Evolutionary conservation across 345 rosid genomes (phyloP), one percentile per base, ranked within the genome.

Genomic region (Salix arbutifolia): DNA sequence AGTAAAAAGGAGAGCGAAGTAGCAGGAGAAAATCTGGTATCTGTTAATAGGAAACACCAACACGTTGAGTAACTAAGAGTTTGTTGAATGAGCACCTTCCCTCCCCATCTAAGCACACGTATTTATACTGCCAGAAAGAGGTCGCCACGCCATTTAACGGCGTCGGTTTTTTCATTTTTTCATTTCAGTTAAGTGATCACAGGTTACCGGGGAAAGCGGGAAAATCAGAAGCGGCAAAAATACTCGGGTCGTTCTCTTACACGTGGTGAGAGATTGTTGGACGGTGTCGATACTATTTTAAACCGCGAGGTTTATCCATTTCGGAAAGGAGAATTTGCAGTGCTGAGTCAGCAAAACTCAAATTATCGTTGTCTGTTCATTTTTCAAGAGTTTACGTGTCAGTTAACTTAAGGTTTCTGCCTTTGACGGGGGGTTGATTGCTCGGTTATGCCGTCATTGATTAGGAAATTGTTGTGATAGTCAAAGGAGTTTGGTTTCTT

Each of bases 81-180:
- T 35, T 28, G 56, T 53, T 28, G 79, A 77, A 72, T 37, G 35
- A 28, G 69, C 19, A 14, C 8, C 65, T 72, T 30, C 18, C 19
- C 13, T 37, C 30, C 14, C 1, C 46, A 2, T 38, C 65, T 1
- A 35, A 44, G 25, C 65, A 73, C 79, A 26, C 84, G 69, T 76
- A 82, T 80, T 82, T 84, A 86, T 86, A 84, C 79, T 2, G 72
- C 4, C 1, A 11, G 2, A 23, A n/a, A 7, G 31, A 12, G 5
- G 2, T 18, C 1, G 18, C 30, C 37, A 14, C 1, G 70, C 4
- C 28, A 33, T 35, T 70, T 33, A 71, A 44, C 80, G 80, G 76
- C 76, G 72, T 52, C 80, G 76, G 64, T 50, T 77, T 71, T 77
- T 26, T 30, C 38, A 50, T 61, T 31, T 70, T n/a, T 60, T 23